phyloP scores from a whole-genome alignment of 139 green algal genomes.

The Chlorella sp. region DNA sequence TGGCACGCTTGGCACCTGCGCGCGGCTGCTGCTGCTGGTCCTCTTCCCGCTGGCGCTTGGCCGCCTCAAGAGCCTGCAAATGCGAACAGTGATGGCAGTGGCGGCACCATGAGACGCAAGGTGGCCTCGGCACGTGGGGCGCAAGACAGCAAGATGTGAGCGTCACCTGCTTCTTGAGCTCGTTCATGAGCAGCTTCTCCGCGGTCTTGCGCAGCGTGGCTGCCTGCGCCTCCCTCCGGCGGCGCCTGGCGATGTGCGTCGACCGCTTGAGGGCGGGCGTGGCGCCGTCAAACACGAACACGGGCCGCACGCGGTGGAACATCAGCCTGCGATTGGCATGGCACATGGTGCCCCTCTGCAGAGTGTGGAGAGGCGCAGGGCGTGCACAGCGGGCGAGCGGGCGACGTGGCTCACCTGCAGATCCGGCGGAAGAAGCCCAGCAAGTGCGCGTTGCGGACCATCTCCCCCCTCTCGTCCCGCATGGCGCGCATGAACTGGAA shows the following conservation, averaged over 20 bases:
- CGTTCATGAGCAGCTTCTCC: conserved; percentile 90
- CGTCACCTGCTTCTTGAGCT: conserved; percentile 65
- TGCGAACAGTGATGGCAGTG: too few species aligned
- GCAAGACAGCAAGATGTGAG: background rate
- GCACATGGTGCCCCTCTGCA: too few species aligned
- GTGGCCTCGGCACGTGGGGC: conserved; percentile 2
- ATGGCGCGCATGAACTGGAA: conserved; percentile 96
- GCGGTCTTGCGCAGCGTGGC: conserved; percentile 66
- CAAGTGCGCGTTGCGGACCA: conserved; percentile 90
- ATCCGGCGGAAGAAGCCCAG: conserved; percentile 95
- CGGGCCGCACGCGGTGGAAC: conserved; percentile 84
- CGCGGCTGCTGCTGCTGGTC: too few species aligned
- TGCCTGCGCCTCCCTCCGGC: conserved; percentile 70
- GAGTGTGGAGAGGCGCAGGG: too few species aligned
- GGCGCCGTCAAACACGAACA: conserved; percentile 98
- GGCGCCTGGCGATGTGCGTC: conserved; percentile 63
- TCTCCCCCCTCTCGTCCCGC: conserved; percentile 85
- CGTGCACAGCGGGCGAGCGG: too few species aligned
- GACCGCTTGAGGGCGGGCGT: conserved; percentile 89
- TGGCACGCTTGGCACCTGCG: too few species aligned
- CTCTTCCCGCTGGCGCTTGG: too few species aligned
- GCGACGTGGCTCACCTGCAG: conserved; percentile 72
- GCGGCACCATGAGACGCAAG: background rate
- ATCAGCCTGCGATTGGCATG: conserved; percentile 89
- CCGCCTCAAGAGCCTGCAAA: too few species aligned